Evolutionary conservation across 2,329 filamentous ascomycete species (phyloP), one percentile per base, ranked within the genome.

Genomic region (Xylariaceae sp.): DNA sequence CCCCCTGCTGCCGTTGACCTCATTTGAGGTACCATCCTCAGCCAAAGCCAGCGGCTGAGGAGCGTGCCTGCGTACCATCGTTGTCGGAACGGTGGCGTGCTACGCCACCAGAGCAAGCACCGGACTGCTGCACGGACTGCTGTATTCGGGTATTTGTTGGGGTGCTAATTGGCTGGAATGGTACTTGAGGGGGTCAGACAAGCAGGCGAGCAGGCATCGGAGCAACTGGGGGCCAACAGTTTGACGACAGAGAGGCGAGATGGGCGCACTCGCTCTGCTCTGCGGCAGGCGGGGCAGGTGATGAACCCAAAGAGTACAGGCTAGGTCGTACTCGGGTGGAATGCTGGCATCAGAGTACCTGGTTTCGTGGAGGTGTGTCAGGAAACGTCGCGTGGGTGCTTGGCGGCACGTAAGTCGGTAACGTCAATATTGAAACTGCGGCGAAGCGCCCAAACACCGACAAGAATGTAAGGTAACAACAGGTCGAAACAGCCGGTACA

Each of bases 61-160:
- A 62, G 68, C 71, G 56, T 70, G 63, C 63, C 76, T 78, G 60
- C 74, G 74, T 64, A 68, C 73, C 74, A 78, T 78, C 50, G 44
- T 62, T 47, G 46, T 46, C 45, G 41, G 37, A 41, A 41, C 31
- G 39, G 46, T 45, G 43, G 44, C 43, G 40, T 48, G 32, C 24
- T 29, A 38, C 34, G 41, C 28, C 41, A 42, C 47, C 44, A 47
- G 43, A 43, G 41, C 41, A 16, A 44, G 41, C 36, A 40, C 37
- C 31, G 21, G 21, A 24, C 21, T 11, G 6, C 21, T 24, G 21
- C 7, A 11, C 21, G 21, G 21, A 11, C 21, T 24, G 7, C 21
- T 24, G 34, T 41, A 35, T 37, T 27, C 29, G 28, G 40, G 36
- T 44, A 33, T 27, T n/a, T 48, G 48, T 40, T 48, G 42, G 21